Percentiles rank a stretch among this genome's conserved stretches.
These are phyloP conservation scores for Neoboletus brunneissimus DNA, from an alignment of 768 basidiomycete species.

Conservation along the genomic window DNA sequence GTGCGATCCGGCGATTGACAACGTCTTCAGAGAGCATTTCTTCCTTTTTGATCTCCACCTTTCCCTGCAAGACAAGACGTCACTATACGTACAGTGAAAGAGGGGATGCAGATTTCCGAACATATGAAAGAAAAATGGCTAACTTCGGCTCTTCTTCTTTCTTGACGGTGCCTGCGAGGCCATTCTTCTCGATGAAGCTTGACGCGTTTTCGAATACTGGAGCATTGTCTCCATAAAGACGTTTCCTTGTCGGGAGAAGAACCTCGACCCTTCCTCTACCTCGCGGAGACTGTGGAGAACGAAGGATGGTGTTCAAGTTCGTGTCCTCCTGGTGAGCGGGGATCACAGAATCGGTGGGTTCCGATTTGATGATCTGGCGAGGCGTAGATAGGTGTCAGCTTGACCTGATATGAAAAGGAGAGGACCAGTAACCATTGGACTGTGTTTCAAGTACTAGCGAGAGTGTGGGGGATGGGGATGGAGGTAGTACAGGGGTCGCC, in stretches of 20 bases:
- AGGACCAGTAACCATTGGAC: background rate
- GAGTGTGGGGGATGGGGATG: background rate
- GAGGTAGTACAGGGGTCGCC: background rate
- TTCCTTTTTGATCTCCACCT: conserved; percentile 17
- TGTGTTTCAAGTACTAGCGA: background rate
- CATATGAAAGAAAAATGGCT: background rate
- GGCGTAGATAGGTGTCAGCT: background rate
- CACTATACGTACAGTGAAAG: background rate
- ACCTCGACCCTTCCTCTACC: conserved; percentile 6
- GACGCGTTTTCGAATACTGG: conserved; percentile 9
- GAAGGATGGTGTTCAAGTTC: background rate
- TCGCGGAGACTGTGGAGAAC: background rate
- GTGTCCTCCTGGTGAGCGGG: background rate
- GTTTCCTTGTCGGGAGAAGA: conserved; percentile 10
- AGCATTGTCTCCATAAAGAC: conserved; percentile 3
- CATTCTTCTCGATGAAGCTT: conserved; percentile 6
- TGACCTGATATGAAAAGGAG: background rate
- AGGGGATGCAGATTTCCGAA: background rate
- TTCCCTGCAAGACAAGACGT: background rate
- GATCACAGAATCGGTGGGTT: conserved; percentile 2
- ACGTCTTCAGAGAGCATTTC: conserved; percentile 24
- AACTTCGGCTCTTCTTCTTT: conserved; percentile 15
- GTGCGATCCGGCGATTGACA: conserved; percentile 8
- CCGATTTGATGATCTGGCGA: conserved; percentile 9
- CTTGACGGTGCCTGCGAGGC: conserved; percentile 1